Evolutionary conservation across 192 early-diverging fungal genomes (phyloP).

Genomic region (Rhizoclosmatium globosum): DNA sequence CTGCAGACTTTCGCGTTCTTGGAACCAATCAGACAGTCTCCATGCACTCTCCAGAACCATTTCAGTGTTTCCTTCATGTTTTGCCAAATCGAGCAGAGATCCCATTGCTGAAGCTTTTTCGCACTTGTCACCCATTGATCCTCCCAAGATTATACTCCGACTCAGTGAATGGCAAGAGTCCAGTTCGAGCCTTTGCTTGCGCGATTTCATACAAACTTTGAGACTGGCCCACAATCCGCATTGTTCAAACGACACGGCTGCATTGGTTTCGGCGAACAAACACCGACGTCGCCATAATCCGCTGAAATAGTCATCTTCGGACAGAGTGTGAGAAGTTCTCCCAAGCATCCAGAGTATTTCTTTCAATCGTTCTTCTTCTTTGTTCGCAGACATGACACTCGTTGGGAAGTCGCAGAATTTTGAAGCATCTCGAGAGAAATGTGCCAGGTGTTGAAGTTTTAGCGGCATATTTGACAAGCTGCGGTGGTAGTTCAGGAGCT

Average conservation of each 20-base stretch:
- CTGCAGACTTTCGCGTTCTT: constrained; percentile 79
- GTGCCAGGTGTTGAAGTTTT: constrained; percentile 94
- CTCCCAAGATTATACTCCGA: constrained; percentile 99
- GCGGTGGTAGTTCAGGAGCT: constrained; percentile 84
- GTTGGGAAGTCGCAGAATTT: constrained; percentile 46
- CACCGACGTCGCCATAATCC: constrained; percentile 92
- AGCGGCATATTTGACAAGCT: constrained; percentile 92
- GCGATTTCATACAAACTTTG: constrained; percentile 93
- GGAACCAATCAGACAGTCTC: constrained; percentile 93
- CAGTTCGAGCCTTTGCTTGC: constrained; percentile 88
- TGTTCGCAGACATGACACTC: constrained; percentile 54
- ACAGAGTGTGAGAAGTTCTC: constrained; percentile 84
- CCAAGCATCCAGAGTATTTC: constrained; percentile 92
- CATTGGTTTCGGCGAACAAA: constrained; percentile 91
- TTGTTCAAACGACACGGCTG: constrained; percentile 96
- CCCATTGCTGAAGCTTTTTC: constrained; percentile 96
- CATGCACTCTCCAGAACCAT: constrained; percentile 92
- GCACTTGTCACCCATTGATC: constrained; percentile 94
- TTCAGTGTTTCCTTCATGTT: constrained; percentile 87
- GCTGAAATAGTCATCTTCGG: constrained; percentile 92
- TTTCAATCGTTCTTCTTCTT: constrained; percentile 88
- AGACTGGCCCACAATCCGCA: constrained; percentile 91
- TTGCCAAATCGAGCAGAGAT: constrained; percentile 92
- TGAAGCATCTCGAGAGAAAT: constrained; percentile 86
- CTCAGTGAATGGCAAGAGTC: constrained; percentile 88